phyloP scores from a whole-genome alignment of 2,329 filamentous ascomycete species.

The Ceratocystis smalleyi region DNA sequence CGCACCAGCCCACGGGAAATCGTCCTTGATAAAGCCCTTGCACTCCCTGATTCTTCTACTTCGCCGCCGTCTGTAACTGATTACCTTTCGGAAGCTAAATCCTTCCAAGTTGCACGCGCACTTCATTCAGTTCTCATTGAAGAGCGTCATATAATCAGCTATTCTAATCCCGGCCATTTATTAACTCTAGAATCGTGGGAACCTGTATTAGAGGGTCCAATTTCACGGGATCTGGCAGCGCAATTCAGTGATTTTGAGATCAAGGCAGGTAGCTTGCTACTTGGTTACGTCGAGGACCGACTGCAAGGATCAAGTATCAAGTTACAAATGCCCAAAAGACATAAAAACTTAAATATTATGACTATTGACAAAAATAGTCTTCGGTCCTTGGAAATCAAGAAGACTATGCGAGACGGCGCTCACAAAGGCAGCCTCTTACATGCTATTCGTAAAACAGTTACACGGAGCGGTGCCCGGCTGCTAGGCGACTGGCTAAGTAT shows the following conservation, averaged over 20 bases:
- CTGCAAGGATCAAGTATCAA: conserved; percentile 65
- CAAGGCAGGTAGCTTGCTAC: conserved; percentile 59
- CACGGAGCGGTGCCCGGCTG: conserved; percentile 75
- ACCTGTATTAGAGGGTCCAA: conserved; percentile 58
- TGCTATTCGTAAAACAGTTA: conserved; percentile 76
- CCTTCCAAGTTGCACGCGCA: conserved; percentile 33
- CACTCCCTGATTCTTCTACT: not conserved
- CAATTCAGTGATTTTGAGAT: conserved; percentile 56
- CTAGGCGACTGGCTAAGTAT: conserved; percentile 67
- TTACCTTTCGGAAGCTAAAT: not conserved
- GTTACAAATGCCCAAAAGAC: conserved; percentile 65
- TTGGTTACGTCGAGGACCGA: conserved; percentile 69
- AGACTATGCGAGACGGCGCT: conserved; percentile 64
- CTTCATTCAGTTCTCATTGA: conserved; percentile 56
- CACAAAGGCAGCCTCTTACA: conserved; percentile 77
- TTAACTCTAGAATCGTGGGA: conserved; percentile 50
- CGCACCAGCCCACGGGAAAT: conserved; percentile 75
- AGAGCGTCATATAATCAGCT: conserved; percentile 62
- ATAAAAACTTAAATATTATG: conserved; percentile 65
- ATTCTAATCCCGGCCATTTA: conserved; percentile 37
- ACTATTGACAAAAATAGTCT: conserved; percentile 83
- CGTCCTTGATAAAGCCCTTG: conserved; percentile 47
- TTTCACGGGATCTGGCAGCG: conserved; percentile 36
- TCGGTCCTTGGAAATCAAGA: conserved; percentile 73
- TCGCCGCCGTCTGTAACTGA: not conserved